Conservation (phyloP, 352 stramenopile genomes). For the Elongisporangium senticosum region DNA sequence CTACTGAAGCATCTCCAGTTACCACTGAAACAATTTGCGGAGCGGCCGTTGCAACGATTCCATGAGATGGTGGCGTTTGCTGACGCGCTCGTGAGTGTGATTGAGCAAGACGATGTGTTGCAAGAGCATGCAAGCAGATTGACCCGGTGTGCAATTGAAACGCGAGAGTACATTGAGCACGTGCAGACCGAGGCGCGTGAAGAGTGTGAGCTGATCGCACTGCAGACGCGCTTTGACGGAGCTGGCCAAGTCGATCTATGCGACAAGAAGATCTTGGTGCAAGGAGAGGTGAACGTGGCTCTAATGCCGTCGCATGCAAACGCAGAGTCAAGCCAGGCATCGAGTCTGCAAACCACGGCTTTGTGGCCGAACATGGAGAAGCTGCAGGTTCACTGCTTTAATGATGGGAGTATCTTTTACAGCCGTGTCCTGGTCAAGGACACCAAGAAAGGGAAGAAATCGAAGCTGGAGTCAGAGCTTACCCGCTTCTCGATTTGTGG, state of each 20-base stretch:
- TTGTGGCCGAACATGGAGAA: constrained; percentile 3
- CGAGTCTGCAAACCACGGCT: not conserved
- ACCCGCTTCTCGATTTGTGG: constrained; percentile 14
- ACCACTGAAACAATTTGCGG: constrained; percentile 13
- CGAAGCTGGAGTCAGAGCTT: not conserved
- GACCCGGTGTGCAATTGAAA: constrained; percentile 24
- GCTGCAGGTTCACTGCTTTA: constrained; percentile 28
- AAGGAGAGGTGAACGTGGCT: constrained; percentile 21
- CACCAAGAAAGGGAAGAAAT: constrained; percentile 2
- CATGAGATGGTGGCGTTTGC: constrained; percentile 26
- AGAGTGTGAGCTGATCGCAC: constrained; percentile 23
- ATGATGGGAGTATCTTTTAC: constrained; percentile 26
- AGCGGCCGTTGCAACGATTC: constrained; percentile 21
- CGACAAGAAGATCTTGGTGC: constrained; percentile 23
- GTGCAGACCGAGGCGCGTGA: constrained; percentile 17
- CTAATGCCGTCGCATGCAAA: not conserved
- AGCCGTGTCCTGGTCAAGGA: constrained; percentile 3
- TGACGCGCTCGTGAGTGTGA: constrained; percentile 19
- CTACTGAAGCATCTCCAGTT: constrained; percentile 17
- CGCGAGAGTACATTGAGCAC: constrained; percentile 22
- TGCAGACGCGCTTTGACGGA: constrained; percentile 23
- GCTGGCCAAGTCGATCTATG: constrained; percentile 21
- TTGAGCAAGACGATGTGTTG: constrained; percentile 7
- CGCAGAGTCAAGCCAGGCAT: not conserved
- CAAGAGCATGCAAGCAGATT: constrained; percentile 11